phyloP scores from a whole-genome alignment of 805 yeast genomes.

The Suhomyces emberorum region DNA sequence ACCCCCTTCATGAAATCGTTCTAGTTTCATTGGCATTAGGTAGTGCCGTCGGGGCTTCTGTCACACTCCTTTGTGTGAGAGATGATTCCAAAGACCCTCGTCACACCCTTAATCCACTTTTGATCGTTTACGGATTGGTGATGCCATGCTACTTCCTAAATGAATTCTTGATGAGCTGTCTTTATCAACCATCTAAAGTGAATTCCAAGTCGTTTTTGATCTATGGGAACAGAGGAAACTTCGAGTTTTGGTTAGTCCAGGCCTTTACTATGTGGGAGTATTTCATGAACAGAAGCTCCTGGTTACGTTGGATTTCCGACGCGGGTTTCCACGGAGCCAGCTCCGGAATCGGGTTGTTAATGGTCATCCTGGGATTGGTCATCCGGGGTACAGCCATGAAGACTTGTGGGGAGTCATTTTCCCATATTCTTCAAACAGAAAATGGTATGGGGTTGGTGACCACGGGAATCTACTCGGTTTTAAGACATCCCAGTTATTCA shows the following conservation, averaged over 20 bases:
- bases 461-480: constrained; percentile 26
- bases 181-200: constrained; percentile 24
- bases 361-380: constrained; percentile 22
- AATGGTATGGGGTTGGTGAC: constrained; percentile 22
- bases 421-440: constrained; percentile 28
- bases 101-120: neutral
- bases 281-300: constrained; percentile 7
- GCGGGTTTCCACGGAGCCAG: neutral
- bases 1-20: constrained; percentile 19
- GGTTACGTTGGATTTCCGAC: neutral
- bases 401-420: constrained; percentile 34
- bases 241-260: constrained; percentile 29
- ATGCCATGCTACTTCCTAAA: constrained; percentile 20
- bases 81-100: neutral
- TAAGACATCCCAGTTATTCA: constrained; percentile 38
- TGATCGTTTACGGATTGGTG: constrained; percentile 15
- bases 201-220: constrained; percentile 30
- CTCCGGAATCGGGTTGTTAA: constrained; percentile 12
- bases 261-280: constrained; percentile 21
- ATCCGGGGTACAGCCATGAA: constrained; percentile 29
- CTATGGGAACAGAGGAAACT: constrained; percentile 34
- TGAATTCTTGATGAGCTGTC: constrained; percentile 27
- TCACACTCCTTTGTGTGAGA: neutral
- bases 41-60: constrained; percentile 8
- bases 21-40: constrained; percentile 20